Base-by-base conservation (phyloP, 345 rosid species). In the Euphorbia pulcherrima region DNA sequence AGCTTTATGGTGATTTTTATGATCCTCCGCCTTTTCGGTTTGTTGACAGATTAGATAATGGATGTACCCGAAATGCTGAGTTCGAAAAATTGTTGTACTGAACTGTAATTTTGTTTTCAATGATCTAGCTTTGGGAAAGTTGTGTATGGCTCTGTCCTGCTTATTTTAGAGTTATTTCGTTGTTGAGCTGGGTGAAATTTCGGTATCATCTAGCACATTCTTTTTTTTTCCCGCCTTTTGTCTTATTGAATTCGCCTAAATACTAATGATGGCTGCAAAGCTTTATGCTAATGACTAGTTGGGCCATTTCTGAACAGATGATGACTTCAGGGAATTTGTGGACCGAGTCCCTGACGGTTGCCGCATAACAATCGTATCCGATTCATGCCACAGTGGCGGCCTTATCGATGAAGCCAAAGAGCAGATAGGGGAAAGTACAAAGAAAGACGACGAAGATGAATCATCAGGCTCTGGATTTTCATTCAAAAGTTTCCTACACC, bases 301-400 rank as follows among this genome's bases (percentile, higher is more conserved):
- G 30, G 63, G 58, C 13, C 64, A 23, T 62, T 54, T 65, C 26
- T 75, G 58, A 40, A 54, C 88, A 93, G 97, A 94, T 79, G 99
- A 90, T 62, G 97, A 90, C 72, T 89, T 93, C 83, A 86, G 91
- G 79, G 97, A 85, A 4, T 77, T 85, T 55, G 97, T 93, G 74
- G 88, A 93, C 62, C 74, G 76, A 65, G 80, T 88, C 20, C 97
- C 91, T 3, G 70, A 74, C 37, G 96, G 90, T 29, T 83, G 87
- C 64, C 71, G 70, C 60, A 65, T 93, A 50, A 90, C 97, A 27
- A 74, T 93, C 60, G 92, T 93, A 39, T 89, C 97, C 14, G 98
- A 93, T 72, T 88, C 98, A 53, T 93, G 97, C 74, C 97, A 93
- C 47, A 93, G 98, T 48, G 99, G 97, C 7, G 99, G 99, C 5